Evolutionary conservation across 768 basidiomycete genomes (phyloP), one percentile per base, ranked within the genome.

Genomic region (Gyrodon lividus): DNA sequence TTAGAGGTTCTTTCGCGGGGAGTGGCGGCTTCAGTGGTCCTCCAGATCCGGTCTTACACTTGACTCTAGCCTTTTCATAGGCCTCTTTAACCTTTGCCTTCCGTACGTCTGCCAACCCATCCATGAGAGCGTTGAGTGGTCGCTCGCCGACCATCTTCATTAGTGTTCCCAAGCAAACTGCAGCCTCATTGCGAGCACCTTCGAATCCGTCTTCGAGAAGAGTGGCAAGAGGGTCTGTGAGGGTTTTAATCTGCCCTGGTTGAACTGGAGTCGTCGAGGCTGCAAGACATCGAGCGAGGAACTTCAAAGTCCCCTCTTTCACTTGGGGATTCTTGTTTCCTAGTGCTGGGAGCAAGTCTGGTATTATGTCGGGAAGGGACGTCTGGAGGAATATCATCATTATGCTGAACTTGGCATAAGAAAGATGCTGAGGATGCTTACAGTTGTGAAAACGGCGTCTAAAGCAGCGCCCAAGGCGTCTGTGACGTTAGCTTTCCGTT

Each of bases 91-190:
- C 92, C 72, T 98, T 99, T 2, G 77, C 78, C 70, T 92, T 94
- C 57, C 93, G 77, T 19, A 96, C 76, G 60, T 98, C 94, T 16
- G 90, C 84, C 50, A 98, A 74, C 8, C 80, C 75, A 55, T 98
- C 95, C 75, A 96, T 79, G 6, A 89, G 74, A 1, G 91, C 91
- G 63, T 88, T 93, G 40, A 99, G 78, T 16, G 88, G 86, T 24
- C 96, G 77, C 65, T 98, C 96, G 19, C 97, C 97, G 10, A 98
- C 81, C 80, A 98, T 95, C 76, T 91, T 98, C 89, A 95, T 95
- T 59, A 98, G 71, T 0, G 84, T 86, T 16, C 96, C 97, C 30
- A 99, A 75, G 59, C 86, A 89, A 34, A 79, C 79, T 0, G 94
- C 94, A n/a, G 94, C 91, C 58, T 94, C 89, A 50, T 86, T 87